A percentile compares a stretch with the other conserved stretches of the same genome.
These are phyloP conservation scores for Suhomyces panamericanus DNA, from an alignment of 1,139 yeast species.

Conservation along the genomic window DNA sequence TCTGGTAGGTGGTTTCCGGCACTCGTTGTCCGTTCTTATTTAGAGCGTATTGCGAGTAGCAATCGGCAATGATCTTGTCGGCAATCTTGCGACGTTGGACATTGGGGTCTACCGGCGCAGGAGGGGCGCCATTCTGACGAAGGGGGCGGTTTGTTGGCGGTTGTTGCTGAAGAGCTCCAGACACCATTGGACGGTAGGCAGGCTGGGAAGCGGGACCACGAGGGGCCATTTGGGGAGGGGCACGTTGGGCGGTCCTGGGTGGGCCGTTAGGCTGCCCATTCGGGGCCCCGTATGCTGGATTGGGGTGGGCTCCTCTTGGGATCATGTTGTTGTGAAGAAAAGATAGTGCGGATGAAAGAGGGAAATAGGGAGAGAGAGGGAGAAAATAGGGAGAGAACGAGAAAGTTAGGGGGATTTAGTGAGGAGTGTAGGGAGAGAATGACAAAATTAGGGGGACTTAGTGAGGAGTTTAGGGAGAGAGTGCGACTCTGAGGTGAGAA, in stretches of 20 bases:
- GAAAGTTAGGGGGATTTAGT: not conserved
- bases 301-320: constrained; percentile 14
- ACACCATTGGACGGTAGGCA: constrained; percentile 5
- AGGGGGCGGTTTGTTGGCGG: not conserved
- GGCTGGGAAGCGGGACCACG: constrained; percentile 5
- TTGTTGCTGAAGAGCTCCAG: constrained; percentile 2
- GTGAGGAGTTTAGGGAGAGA: not conserved
- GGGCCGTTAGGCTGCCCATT: constrained; percentile 1
- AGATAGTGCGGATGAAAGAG: not conserved
- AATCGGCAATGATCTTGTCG: constrained; percentile 43
- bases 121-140: constrained; percentile 2
- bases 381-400: not conserved
- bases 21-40: constrained; percentile 32
- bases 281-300: constrained; percentile 1
- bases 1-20: constrained; percentile 37
- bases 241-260: not conserved
- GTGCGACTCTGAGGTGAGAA: not conserved
- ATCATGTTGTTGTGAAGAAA: constrained; percentile 8
- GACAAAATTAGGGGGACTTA: not conserved
- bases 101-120: constrained; percentile 1
- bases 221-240: not conserved
- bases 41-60: constrained; percentile 37
- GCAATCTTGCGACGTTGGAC: constrained; percentile 15
- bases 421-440: not conserved
- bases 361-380: not conserved